These are phyloP conservation scores for Colletotrichum simmondsii DNA, from an alignment of 2,329 filamentous ascomycete genomes.

Conservation along the genomic window DNA sequence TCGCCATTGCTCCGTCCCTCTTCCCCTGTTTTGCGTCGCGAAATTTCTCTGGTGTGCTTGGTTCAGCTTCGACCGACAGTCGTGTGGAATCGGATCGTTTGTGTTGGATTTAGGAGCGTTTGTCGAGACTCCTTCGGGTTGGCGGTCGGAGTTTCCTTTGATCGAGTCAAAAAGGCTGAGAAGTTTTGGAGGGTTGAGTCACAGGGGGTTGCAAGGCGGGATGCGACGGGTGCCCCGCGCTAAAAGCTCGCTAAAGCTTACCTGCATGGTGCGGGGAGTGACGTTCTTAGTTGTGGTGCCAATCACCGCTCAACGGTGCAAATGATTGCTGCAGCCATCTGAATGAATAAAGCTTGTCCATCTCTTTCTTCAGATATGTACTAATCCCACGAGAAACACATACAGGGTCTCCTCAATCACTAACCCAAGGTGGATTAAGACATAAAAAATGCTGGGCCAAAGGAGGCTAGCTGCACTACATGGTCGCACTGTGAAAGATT, in stretches of 20 bases:
- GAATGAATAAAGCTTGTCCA: neutral
- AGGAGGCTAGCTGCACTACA: neutral
- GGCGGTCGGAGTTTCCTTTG: conserved; percentile 1
- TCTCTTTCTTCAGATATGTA: neutral
- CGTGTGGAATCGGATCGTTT: neutral
- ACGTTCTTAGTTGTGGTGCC: conserved; percentile 17
- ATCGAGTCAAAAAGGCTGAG: conserved; percentile 17
- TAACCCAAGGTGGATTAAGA: neutral
- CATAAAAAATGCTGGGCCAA: neutral
- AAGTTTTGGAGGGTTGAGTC: conserved; percentile 36
- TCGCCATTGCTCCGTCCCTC: conserved; percentile 20
- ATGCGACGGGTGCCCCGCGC: conserved; percentile 33
- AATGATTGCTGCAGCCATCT: neutral
- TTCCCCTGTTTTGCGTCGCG: neutral
- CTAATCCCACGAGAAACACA: neutral
- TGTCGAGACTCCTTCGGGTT: neutral
- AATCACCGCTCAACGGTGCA: conserved; percentile 9
- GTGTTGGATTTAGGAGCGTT: neutral
- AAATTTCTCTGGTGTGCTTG: neutral
- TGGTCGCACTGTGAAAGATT: no score
- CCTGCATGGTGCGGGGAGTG: conserved; percentile 33
- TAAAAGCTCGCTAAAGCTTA: conserved; percentile 36
- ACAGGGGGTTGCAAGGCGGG: conserved; percentile 35
- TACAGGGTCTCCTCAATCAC: neutral
- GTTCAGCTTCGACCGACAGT: neutral